Evolutionary conservation across 176 grass and related monocot species (phyloP).

Genomic region (Oryza meyeriana): DNA sequence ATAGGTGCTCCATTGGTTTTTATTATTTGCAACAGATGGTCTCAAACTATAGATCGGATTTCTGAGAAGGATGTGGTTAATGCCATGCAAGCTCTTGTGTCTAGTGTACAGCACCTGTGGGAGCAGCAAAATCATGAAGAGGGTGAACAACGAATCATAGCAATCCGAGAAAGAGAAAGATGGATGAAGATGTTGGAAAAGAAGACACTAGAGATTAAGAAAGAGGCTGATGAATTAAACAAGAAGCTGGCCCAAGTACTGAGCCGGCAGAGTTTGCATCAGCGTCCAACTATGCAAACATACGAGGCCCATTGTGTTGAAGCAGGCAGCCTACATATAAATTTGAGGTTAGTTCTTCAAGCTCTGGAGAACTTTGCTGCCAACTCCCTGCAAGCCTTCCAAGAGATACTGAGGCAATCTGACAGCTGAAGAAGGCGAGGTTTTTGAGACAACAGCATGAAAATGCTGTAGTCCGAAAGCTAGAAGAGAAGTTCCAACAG

Average conservation of each 20-base stretch:
- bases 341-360: conserved; percentile 53
- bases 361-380: conserved; percentile 52
- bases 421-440: conserved; percentile 38
- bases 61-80: conserved; percentile 72
- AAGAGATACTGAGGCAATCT: conserved; percentile 38
- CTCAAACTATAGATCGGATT: conserved; percentile 64
- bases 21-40: conserved; percentile 80
- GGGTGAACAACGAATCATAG: conserved; percentile 39
- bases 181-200: conserved; percentile 58
- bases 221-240: conserved; percentile 62
- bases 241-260: conserved; percentile 63
- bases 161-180: conserved; percentile 59
- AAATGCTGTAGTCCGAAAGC: conserved; percentile 26
- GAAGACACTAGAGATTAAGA: conserved; percentile 58
- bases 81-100: conserved; percentile 59
- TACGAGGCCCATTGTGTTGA: conserved; percentile 38
- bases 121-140: conserved; percentile 57
- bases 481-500: background rate
- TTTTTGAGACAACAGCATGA: conserved; percentile 32
- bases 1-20: conserved; percentile 77
- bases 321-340: conserved; percentile 44
- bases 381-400: conserved; percentile 55
- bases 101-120: conserved; percentile 49
- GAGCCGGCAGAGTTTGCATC: conserved; percentile 32
- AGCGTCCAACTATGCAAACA: conserved; percentile 12